These are phyloP conservation scores for Epichloe scottii DNA, from an alignment of 2,329 filamentous ascomycete genomes.

Conservation along the genomic window DNA sequence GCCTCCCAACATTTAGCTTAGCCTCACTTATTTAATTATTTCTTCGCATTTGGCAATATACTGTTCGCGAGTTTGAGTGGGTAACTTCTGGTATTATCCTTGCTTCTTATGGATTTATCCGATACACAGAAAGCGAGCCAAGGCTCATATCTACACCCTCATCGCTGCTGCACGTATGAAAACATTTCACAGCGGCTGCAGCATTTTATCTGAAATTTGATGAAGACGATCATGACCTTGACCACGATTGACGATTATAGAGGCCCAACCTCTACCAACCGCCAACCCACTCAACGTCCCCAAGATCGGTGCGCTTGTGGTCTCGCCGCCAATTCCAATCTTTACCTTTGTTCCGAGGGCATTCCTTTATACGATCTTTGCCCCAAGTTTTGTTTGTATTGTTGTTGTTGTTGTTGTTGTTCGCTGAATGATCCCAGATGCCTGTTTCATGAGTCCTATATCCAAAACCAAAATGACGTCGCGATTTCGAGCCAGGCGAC, in stretches of 20 bases:
- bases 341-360: slow-evolving; percentile 45
- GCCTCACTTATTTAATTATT: no score
- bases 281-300: slow-evolving; percentile 89
- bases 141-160: slow-evolving; percentile 22
- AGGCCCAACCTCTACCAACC: slow-evolving; percentile 56
- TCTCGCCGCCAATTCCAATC: slow-evolving; percentile 53
- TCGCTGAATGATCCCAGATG: slow-evolving; percentile 33
- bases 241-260: slow-evolving; percentile 47
- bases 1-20: no score
- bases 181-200: background rate
- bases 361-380: slow-evolving; percentile 38
- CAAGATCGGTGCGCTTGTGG: slow-evolving; percentile 47
- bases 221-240: slow-evolving; percentile 24
- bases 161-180: slow-evolving; percentile 9
- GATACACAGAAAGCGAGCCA: slow-evolving; percentile 56
- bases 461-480: slow-evolving; percentile 36
- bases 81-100: slow-evolving; percentile 54
- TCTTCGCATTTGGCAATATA: background rate
- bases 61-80: slow-evolving; percentile 34
- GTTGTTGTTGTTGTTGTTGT: slow-evolving; percentile 16
- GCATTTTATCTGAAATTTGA: background rate
- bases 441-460: slow-evolving; percentile 36
- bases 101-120: slow-evolving; percentile 31
- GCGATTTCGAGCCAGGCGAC: slow-evolving; percentile 35
- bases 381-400: slow-evolving; percentile 16